These are phyloP conservation scores for Boletus rubropictus DNA, from an alignment of 768 basidiomycete species.

Conservation along the genomic window DNA sequence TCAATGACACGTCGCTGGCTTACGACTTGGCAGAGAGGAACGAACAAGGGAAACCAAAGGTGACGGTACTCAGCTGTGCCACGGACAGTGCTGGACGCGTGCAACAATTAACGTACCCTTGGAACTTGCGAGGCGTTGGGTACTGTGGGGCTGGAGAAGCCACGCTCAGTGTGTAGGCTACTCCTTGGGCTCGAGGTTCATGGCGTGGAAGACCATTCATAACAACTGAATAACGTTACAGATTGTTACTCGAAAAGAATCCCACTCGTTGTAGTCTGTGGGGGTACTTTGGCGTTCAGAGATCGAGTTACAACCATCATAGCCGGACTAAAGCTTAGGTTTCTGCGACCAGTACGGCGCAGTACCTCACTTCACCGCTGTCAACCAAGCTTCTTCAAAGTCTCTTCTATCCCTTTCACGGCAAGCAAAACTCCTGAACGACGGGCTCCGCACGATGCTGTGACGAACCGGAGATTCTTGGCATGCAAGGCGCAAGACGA, in stretches of 20 bases:
- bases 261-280: too few relatives aligned
- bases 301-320: too few relatives aligned
- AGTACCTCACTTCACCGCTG: too few relatives aligned
- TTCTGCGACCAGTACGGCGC: too few relatives aligned
- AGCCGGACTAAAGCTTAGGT: neutral
- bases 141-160: slow-evolving; percentile 31
- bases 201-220: neutral
- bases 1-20: slow-evolving; percentile 7
- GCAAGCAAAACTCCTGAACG: slow-evolving; percentile 26
- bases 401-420: slow-evolving; percentile 20
- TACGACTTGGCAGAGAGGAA: slow-evolving; percentile 1
- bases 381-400: too few relatives aligned
- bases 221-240: neutral
- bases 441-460: slow-evolving; percentile 16
- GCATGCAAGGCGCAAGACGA: slow-evolving; percentile 5
- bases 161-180: neutral
- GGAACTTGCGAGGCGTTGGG: slow-evolving; percentile 67
- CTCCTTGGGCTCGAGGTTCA: neutral
- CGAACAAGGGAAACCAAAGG: slow-evolving; percentile 8
- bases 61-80: slow-evolving; percentile 43
- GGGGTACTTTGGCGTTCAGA: too few relatives aligned
- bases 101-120: slow-evolving; percentile 46
- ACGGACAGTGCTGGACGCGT: slow-evolving; percentile 42
- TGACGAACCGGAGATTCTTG: slow-evolving; percentile 24
- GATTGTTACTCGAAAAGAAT: neutral